Evolutionary conservation across 306 rosid genomes (phyloP).

Genomic region (Ormosia semicastrata): DNA sequence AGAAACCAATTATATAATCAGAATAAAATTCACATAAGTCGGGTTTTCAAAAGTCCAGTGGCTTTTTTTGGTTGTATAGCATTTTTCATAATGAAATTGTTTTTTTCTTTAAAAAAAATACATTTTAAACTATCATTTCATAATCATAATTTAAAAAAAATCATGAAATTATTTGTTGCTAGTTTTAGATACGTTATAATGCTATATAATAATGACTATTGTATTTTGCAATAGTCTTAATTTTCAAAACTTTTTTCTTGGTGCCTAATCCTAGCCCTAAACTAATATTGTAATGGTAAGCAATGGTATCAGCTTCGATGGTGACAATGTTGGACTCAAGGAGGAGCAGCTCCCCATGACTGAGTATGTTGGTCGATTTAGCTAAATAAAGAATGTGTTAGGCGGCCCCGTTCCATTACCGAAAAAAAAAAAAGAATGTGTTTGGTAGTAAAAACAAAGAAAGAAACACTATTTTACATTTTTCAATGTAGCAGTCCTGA

Average conservation of each 20-base stretch:
- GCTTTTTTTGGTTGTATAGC: no score
- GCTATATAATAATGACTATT: not conserved
- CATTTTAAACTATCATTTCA: no score
- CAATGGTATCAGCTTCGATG: not conserved
- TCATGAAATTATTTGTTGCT: not conserved
- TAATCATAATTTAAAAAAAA: no score
- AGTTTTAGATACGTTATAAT: not conserved
- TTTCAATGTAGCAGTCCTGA: not conserved
- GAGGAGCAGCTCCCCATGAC: slow-evolving; percentile 32
- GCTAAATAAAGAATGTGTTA: not conserved
- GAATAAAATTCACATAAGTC: no score
- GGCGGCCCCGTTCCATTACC: no score
- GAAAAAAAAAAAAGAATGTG: not conserved
- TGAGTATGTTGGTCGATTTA: slow-evolving; percentile 68
- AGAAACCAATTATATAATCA: no score
- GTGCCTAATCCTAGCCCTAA: not conserved
- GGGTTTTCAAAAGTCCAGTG: no score
- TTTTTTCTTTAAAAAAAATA: no score
- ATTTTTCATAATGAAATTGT: no score
- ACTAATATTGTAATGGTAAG: not conserved
- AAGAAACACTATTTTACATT: not conserved
- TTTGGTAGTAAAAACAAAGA: not conserved
- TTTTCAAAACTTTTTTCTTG: not conserved
- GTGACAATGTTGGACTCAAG: not conserved
- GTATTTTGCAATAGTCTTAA: not conserved